Conservation (phyloP, 768 basidiomycete species). For the Guyanaporus albipodus region DNA sequence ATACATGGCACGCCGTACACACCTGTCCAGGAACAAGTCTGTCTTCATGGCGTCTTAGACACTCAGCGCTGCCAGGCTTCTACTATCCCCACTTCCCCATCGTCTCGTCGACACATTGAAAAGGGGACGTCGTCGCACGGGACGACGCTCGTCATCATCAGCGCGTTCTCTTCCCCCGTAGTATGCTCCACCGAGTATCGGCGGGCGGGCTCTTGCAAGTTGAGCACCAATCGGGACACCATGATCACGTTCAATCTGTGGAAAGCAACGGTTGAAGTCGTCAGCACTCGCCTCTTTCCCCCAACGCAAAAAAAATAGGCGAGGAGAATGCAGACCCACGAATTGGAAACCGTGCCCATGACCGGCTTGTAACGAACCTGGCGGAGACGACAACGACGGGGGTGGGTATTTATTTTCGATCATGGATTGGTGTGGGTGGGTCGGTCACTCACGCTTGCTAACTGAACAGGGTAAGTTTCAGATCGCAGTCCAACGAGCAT, state of each 20-base stretch:
- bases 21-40: too few species aligned
- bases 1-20: too few species aligned
- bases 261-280: not conserved
- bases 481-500: not conserved
- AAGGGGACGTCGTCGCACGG: not conserved
- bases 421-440: too few species aligned
- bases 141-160: constrained; percentile 3
- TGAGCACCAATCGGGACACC: constrained; percentile 19
- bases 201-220: constrained; percentile 4
- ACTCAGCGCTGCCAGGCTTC: too few species aligned
- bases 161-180: not conserved
- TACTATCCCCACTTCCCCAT: too few species aligned
- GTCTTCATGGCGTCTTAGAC: not conserved
- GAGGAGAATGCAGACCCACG: not conserved
- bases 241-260: constrained; percentile 12
- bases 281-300: not conserved
- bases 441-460: constrained; percentile 6
- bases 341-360: not conserved
- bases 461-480: not conserved
- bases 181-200: too few species aligned
- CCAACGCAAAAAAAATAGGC: too few species aligned
- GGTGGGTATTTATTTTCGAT: not conserved
- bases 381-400: not conserved
- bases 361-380: not conserved
- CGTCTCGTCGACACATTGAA: not conserved